These are phyloP conservation scores for Russula vinacea DNA, from an alignment of 768 basidiomycete species.

Conservation along the genomic window DNA sequence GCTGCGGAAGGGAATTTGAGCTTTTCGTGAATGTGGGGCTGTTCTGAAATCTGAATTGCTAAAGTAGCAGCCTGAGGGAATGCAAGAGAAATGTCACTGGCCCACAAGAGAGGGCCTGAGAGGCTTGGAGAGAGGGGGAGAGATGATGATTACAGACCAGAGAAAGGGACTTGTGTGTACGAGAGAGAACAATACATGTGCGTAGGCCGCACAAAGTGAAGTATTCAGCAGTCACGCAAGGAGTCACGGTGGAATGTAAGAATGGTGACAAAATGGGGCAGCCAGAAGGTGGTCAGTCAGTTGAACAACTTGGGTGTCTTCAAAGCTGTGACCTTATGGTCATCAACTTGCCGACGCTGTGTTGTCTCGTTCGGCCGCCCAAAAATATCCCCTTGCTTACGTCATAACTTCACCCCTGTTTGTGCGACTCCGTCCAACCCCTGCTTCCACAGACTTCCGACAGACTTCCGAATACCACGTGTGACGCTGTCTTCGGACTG, in stretches of 20 bases:
- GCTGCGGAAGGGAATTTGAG: background rate
- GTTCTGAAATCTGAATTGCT: too few relatives aligned
- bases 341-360: background rate
- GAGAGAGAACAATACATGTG: background rate
- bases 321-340: too few relatives aligned
- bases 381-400: too few relatives aligned
- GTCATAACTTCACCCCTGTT: background rate
- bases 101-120: background rate
- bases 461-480: too few relatives aligned
- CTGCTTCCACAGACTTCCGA: background rate
- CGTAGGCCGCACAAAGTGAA: too few relatives aligned
- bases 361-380: too few relatives aligned
- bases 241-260: background rate
- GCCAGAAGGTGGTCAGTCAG: too few relatives aligned
- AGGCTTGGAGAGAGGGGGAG: background rate
- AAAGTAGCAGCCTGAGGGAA: too few relatives aligned
- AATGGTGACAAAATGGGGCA: background rate
- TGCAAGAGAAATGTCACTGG: background rate
- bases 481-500: too few relatives aligned
- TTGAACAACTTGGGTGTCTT: background rate
- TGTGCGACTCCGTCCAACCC: background rate
- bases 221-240: too few relatives aligned
- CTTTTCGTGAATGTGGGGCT: background rate
- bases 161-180: background rate
- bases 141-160: background rate